These are phyloP conservation scores for Oryza officinalis DNA, from an alignment of 176 grass and related monocot genomes.

Conservation along the genomic window DNA sequence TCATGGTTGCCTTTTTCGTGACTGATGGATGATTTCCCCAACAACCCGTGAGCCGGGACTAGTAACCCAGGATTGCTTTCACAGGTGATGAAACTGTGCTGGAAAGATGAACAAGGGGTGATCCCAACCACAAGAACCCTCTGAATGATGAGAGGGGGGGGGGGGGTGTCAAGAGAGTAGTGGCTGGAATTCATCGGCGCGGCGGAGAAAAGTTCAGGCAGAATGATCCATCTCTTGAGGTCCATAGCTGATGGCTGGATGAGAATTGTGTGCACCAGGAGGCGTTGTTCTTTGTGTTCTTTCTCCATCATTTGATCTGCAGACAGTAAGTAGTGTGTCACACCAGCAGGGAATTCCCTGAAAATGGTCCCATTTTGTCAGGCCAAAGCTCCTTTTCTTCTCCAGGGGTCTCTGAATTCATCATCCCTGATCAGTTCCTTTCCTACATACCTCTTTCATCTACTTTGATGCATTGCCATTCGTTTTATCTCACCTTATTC, in stretches of 20 bases:
- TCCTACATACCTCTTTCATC: slow-evolving; percentile 7
- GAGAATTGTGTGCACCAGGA: slow-evolving; percentile 18
- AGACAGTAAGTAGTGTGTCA: slow-evolving; percentile 42
- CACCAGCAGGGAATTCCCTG: slow-evolving; percentile 38
- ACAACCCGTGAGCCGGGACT: slow-evolving; percentile 32
- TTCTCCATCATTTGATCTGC: slow-evolving; percentile 45
- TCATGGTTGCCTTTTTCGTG: background rate
- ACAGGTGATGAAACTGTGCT: slow-evolving; percentile 28
- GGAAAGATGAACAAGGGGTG: slow-evolving; percentile 14
- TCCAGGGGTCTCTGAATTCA: slow-evolving; percentile 19
- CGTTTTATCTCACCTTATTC: slow-evolving; percentile 25
- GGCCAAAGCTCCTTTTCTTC: slow-evolving; percentile 25
- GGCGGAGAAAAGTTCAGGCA: background rate
- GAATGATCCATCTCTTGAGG: slow-evolving; percentile 24
- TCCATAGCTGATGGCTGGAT: slow-evolving; percentile 11
- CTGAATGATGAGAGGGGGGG: background rate
- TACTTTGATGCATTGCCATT: slow-evolving; percentile 29
- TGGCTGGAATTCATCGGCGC: slow-evolving; percentile 26
- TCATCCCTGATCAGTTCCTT: slow-evolving; percentile 24
- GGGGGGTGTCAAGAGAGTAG: background rate
- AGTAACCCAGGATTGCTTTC: slow-evolving; percentile 28
- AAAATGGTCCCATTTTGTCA: slow-evolving; percentile 26
- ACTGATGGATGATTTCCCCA: background rate
- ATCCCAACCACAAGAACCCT: slow-evolving; percentile 16
- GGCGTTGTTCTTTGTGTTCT: slow-evolving; percentile 8